Evolutionary conservation across 495 filamentous ascomycete species (phyloP), one percentile per base, ranked within the genome.

Genomic region (Penicillium alfredii): DNA sequence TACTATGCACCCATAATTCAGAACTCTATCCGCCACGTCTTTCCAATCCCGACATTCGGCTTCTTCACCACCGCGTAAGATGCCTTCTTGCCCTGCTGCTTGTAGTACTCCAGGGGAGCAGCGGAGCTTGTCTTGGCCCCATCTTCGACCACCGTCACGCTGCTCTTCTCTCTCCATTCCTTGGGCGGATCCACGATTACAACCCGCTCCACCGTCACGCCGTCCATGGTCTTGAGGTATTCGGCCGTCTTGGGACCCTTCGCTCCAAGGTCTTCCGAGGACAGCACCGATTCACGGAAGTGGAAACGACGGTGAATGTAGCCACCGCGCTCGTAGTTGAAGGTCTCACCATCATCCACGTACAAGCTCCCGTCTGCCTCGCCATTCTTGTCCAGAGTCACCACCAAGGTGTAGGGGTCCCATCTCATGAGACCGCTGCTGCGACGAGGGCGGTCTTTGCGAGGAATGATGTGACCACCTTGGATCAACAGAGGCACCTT

Each of bases 321-420:
- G 18, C 81, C 85, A 8, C 90, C 92, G 32, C 75, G 66, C 57
- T 94, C 63, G 55, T 85, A 92, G 25, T 94, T 84, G 42, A 86
- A 97, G 0, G 82, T 85, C 64, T 95, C 88, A 16, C 92, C 93
- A 47, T 98, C 92, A 50, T 97, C 92, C 31, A 93, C 66, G 49
- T 97, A 98, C 17, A 98, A 63, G 4, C 78, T 77, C 17, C 92
- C 92, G 33, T 84, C 78, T 0, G 92, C 88, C 34, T 76, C 72
- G 28, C 79, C 80, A 20, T 77, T 69, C 51, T 80, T 77, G 46
- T 75, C 66, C n/a, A 94, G 64, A 1, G 79, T 75, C 4, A 97
- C 68, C 23, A 97, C 78, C 2, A 98, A 74, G 6, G 92, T 97
- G 61, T 94, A 94, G 4, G 90, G 88, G 54, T 98, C 92, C 64